These are phyloP conservation scores for Phytophthora quininea DNA, from an alignment of 352 stramenopile species.

Conservation along the genomic window DNA sequence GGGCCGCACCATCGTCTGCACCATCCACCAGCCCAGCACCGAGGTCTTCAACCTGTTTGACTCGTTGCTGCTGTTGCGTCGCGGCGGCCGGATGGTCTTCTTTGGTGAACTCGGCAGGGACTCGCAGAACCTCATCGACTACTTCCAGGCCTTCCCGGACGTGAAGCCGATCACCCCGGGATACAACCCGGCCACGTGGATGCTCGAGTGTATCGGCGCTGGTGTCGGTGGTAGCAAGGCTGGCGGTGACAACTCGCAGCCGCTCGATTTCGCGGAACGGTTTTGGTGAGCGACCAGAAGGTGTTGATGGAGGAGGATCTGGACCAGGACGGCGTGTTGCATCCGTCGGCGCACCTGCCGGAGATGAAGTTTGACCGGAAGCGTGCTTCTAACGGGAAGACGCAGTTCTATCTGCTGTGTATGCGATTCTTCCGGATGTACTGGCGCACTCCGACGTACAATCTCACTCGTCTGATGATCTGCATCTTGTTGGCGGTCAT, in stretches of 20 bases:
- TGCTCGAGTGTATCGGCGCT: conserved; percentile 40
- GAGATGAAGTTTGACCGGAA: conserved; percentile 54
- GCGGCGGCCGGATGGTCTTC: conserved; percentile 34
- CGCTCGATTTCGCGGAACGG: conserved; percentile 33
- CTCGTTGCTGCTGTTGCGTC: conserved; percentile 33
- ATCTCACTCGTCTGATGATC: conserved; percentile 40
- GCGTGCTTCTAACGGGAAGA: conserved; percentile 29
- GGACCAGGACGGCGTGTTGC: conserved; percentile 48
- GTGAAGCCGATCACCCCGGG: conserved; percentile 56
- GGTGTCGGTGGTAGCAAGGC: conserved; percentile 38
- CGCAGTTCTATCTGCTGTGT: conserved; percentile 43
- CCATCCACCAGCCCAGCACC: conserved; percentile 30
- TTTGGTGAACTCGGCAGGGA: conserved; percentile 50
- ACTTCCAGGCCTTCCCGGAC: conserved; percentile 69
- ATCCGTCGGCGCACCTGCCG: conserved; percentile 37
- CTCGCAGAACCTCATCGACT: conserved; percentile 52
- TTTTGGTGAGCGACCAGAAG: conserved; percentile 47
- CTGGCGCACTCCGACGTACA: conserved; percentile 1
- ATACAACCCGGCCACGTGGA: conserved; percentile 55
- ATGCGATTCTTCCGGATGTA: conserved; percentile 43
- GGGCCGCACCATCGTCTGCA: conserved; percentile 20
- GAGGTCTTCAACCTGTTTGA: conserved; percentile 37
- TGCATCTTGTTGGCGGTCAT: conserved; percentile 70
- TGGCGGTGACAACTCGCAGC: conserved; percentile 23
- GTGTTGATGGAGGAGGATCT: conserved; percentile 50